phyloP scores from a whole-genome alignment of 2,329 filamentous ascomycete genomes.

The Trichoderma breve region DNA sequence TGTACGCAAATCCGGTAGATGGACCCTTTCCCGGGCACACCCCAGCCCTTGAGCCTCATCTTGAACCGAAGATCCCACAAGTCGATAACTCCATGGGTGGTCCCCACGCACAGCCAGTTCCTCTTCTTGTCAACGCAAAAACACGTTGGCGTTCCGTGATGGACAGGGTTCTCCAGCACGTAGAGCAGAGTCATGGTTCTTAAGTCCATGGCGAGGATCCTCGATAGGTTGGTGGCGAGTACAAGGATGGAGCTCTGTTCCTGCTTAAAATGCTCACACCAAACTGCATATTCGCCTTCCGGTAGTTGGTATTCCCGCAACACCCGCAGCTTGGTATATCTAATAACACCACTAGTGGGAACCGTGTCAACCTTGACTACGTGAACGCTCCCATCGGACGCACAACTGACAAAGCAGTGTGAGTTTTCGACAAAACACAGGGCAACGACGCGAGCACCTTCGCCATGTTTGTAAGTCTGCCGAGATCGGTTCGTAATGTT shows the following conservation, averaged over 20 bases:
- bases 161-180: constrained; percentile 78
- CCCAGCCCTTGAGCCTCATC: constrained; percentile 83
- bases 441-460: constrained; percentile 71
- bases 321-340: constrained; percentile 74
- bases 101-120: constrained; percentile 89
- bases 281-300: constrained; percentile 73
- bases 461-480: constrained; percentile 75
- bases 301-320: constrained; percentile 80
- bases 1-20: constrained; percentile 80
- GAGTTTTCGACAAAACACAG: constrained; percentile 92
- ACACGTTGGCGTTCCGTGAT: constrained; percentile 87
- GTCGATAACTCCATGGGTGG: constrained; percentile 87
- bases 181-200: constrained; percentile 82
- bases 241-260: constrained; percentile 80
- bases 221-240: constrained; percentile 81
- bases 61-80: constrained; percentile 97
- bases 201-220: constrained; percentile 80
- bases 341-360: constrained; percentile 50
- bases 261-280: constrained; percentile 87
- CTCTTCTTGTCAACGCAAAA: constrained; percentile 84
- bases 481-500: constrained; percentile 86
- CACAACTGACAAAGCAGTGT: constrained; percentile 88
- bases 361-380: constrained; percentile 74
- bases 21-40: constrained; percentile 73
- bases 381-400: constrained; percentile 84